Base-by-base conservation (phyloP, 768 basidiomycete genomes). In the Russula olivacea region DNA sequence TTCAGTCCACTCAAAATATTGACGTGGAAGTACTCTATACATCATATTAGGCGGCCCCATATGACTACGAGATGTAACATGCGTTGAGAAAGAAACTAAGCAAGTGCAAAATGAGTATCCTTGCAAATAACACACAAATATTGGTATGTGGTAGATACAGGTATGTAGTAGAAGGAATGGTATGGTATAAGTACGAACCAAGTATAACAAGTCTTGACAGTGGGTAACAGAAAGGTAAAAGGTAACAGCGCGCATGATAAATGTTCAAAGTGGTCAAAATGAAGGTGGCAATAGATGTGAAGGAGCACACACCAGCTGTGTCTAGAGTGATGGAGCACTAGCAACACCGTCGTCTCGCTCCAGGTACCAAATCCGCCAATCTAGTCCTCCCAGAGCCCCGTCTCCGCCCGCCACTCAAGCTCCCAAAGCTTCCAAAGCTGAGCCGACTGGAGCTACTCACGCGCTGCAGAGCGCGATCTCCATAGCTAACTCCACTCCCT, bases 401-500 rank as follows among this genome's bases (percentile, higher is more conserved):
- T 69, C 79, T 79, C 54, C 87, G 83, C 50, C 81, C 76, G n/a
- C 81, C 83, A 70, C 87, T 89, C 55, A 90, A 75, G 71, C 89
- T 91, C 14, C 89, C 90, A 72, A 92, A 91, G 72, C 89, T 91
- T 17, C 89, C 90, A 72, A 92, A 91, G 72, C 91, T 92, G 69
- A 94, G 76, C 60, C 90, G 84, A 70, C 90, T 92, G n/a, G 89
- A 89, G 72, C 90, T 92, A 65, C 88, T 93, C 36, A 98, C 92
- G 69, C 96, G 81, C 61, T 93, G 82, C 36, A 98, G 79, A 25
- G 93, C 90, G 63, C 97, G 82, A 73, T 98, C 97, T 10, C 97
- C 97, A 71, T 97, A 99, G 70, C 90, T 93, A 50, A 99, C 93
- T 23, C 97, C 97, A 65, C 91, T 94, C 1, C 93, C 96, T 17